Base-by-base conservation (phyloP, 1,284 basidiomycete species). In the Caloboletus inedulis region DNA sequence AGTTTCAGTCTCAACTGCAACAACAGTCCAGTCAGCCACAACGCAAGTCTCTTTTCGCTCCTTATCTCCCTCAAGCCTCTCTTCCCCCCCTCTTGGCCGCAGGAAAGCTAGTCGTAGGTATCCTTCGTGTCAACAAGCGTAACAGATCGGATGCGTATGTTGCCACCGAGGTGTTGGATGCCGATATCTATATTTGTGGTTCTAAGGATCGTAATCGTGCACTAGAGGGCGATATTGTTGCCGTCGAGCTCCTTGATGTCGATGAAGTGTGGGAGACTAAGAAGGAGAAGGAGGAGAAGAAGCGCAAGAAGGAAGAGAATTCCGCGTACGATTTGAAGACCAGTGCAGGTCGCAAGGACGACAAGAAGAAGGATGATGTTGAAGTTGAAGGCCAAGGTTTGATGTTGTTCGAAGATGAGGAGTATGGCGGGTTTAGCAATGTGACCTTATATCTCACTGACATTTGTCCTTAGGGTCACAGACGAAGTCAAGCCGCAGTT, bases 211-310 rank as follows among this genome's bases (percentile, higher is more conserved):
- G 97, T 62, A 99, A 99, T 71, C 89, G 97, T 62, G 97, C 97
- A 31, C 80, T 99, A 39, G 97, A 99, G 70, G 97, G 97, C 36
- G 97, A 99, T 69, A 94, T 99, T 53, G 97, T 99, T 53, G 97
- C 97, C 25, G 93, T 99, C 35, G 97, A 99, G 72, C 82, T 99
- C 41, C 82, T 99, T 54, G 96, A 99, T 61, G 96, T 96, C 23
- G 94, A 97, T 65, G 94, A 97, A 73, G 96, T 99, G 8, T 98
- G 97, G 97, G 87, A 89, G 19, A 97, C 95, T 14, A 99, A 99
- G 80, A 98, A 98, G 76, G 97, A 99, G 76, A 99, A 99, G 77
- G 96, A 99, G 71, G 97, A 99, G 77, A 99, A 99, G 85, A 98
- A 98, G 79, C 82, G 94, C 66, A 97, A 97, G 75, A 99, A 99